Evolutionary conservation across 768 basidiomycete genomes (phyloP).

Genomic region (Tricholoma sp.): DNA sequence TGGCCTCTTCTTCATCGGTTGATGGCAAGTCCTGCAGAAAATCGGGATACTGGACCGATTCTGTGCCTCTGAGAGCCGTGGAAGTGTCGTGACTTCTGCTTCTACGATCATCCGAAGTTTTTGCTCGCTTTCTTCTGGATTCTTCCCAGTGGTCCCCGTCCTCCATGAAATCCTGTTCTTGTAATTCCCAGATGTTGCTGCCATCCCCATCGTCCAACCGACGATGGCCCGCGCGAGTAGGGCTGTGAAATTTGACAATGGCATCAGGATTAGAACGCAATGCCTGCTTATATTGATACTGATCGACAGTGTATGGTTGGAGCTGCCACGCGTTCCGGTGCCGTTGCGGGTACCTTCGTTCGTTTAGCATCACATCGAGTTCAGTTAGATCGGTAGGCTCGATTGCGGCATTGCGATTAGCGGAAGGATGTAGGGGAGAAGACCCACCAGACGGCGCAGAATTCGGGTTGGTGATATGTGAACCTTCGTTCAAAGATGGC

Average conservation of each 20-base stretch:
- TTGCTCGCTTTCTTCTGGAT: constrained; percentile 11
- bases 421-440: neutral
- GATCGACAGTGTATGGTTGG: constrained; percentile 59
- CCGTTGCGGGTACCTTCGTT: constrained; percentile 50
- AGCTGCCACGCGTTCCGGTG: constrained; percentile 49
- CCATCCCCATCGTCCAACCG: constrained; percentile 22
- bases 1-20: constrained; percentile 38
- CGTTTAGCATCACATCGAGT: constrained; percentile 7
- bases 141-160: constrained; percentile 15
- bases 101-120: neutral
- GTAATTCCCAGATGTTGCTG: constrained; percentile 26
- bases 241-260: constrained; percentile 47
- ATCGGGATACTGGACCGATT: constrained; percentile 25
- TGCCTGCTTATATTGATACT: constrained; percentile 43
- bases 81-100: neutral
- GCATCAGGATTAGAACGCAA: constrained; percentile 61
- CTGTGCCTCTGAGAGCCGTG: neutral
- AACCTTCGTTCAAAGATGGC: neutral
- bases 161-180: constrained; percentile 15
- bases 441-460: neutral
- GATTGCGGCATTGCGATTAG: constrained; percentile 1
- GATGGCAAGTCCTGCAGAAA: constrained; percentile 31
- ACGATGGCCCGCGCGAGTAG: constrained; percentile 18
- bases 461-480: neutral
- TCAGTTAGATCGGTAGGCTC: neutral